Base-by-base conservation (phyloP, 2,329 filamentous ascomycete genomes). In the Colletotrichum aenigma region DNA sequence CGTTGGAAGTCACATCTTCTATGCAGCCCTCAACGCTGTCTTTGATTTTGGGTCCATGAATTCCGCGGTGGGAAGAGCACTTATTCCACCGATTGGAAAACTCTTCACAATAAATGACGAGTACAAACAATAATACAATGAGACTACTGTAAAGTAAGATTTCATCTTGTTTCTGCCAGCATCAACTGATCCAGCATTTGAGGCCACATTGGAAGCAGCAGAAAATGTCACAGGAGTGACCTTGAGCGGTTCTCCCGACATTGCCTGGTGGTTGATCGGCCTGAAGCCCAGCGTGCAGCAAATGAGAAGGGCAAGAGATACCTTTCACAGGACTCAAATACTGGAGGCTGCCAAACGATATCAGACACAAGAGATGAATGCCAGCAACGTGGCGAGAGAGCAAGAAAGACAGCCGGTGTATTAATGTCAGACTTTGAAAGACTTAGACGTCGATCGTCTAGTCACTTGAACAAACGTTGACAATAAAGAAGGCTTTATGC, bases 401-500 rank as follows among this genome's bases (percentile, higher is more conserved):
- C 66, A 77, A 30, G 74, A 38, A 15, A 65, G 76, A 5, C 48
- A 65, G 1, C 74, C 67, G 4, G 66, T 66, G 3, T 77, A 58
- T 38, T 67, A 30, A 36, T 70, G 32, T 3, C 3, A 28, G 1
- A 32, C 24, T 13, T 74, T 62, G 64, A 48, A 30, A 13, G 66
- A 71, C 48, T 74, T 69, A 48, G 74, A 52, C n/a, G 26, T 56
- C 15, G 4, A 8, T 18, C 21, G 4, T 16, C 26, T 10, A 15
- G 2, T 28, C 10, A 26, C 6, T 13, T 4, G 15, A 24, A 12
- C 13, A 8, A 52, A 21, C 2, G 26, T 48, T 56, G 5, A 66
- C 36, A 24, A 34, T 8, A 12, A 1, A 4, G 1, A 6, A 71
- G 43, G n/a, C 34, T 8, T 28, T 71, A 0, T 61, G 34, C 2